phyloP scores from a whole-genome alignment of 1,284 basidiomycete species.

The Apiotrichum laibachii region DNA sequence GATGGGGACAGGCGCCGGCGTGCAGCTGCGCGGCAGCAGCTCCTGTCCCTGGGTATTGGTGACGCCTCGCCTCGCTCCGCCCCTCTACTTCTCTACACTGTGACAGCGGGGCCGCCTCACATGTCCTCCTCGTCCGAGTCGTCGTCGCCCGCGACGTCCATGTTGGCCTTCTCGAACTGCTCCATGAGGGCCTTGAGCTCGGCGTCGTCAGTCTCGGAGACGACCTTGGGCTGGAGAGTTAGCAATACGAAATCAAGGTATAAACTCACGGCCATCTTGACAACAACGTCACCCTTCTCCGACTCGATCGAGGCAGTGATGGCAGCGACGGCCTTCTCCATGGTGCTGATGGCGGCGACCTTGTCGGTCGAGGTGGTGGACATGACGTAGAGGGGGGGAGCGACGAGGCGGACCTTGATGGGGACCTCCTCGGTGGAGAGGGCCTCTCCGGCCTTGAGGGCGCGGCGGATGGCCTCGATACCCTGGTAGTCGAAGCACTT shows the following conservation, averaged over 20 bases:
- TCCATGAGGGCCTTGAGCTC: constrained; percentile 94
- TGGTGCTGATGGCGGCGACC: constrained; percentile 83
- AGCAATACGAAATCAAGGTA: neutral
- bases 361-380: constrained; percentile 97
- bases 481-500: constrained; percentile 96
- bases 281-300: constrained; percentile 77
- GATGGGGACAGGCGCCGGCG: too few species aligned
- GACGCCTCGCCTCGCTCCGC: neutral
- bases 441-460: constrained; percentile 80
- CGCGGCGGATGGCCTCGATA: constrained; percentile 96
- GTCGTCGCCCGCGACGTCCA: constrained; percentile 90
- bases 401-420: constrained; percentile 95
- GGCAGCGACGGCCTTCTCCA: constrained; percentile 88
- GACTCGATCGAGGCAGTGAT: constrained; percentile 82
- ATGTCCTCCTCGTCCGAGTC: constrained; percentile 51
- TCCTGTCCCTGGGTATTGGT: neutral
- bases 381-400: constrained; percentile 93
- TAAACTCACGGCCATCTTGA: constrained; percentile 89
- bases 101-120: too few species aligned
- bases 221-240: constrained; percentile 75
- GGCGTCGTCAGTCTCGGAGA: constrained; percentile 94
- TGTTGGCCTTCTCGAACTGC: constrained; percentile 84
- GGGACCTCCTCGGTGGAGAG: constrained; percentile 87
- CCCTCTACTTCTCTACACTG: neutral
- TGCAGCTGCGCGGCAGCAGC: neutral